Evolutionary conservation across 2,329 filamentous ascomycete species (phyloP).

Genomic region (Beauveria bassiana): DNA sequence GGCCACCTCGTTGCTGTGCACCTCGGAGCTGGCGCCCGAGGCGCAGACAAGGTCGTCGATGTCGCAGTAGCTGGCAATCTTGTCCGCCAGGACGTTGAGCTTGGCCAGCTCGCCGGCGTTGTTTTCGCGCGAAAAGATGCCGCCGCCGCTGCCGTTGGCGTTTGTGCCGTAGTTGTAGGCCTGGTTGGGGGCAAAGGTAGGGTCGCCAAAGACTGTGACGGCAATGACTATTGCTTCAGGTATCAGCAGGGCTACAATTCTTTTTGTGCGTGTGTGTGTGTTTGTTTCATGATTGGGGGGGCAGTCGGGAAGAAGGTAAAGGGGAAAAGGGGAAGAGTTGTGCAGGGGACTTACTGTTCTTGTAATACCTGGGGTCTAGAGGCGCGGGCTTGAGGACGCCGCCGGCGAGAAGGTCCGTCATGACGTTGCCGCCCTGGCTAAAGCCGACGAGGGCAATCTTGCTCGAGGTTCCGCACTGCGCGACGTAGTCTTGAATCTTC

Average conservation of each 20-base stretch:
- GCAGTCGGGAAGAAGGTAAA: background rate
- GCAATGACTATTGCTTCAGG: constrained; percentile 1
- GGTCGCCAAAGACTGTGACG: constrained; percentile 13
- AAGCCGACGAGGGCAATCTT: constrained; percentile 12
- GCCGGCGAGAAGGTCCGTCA: constrained; percentile 11
- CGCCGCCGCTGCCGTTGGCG: constrained; percentile 5
- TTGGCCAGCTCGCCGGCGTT: constrained; percentile 11
- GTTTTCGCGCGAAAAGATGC: constrained; percentile 9
- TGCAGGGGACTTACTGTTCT: constrained; percentile 8
- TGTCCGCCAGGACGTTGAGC: constrained; percentile 8
- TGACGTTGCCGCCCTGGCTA: constrained; percentile 14
- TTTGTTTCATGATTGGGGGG: background rate
- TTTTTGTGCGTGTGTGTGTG: background rate
- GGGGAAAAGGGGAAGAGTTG: too few species aligned
- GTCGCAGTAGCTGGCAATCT: constrained; percentile 12
- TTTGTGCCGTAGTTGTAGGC: constrained; percentile 11
- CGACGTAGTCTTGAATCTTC: constrained; percentile 12
- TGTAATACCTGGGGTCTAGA: constrained; percentile 1
- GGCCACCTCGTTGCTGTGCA: constrained; percentile 11
- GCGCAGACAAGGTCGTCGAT: constrained; percentile 8
- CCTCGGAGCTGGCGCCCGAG: background rate
- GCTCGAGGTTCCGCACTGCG: constrained; percentile 3
- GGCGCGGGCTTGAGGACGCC: constrained; percentile 13
- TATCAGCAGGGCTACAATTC: background rate
- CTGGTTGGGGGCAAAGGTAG: constrained; percentile 11